Evolutionary conservation across 2,329 filamentous ascomycete species (phyloP).

Genomic region (Cladophialophora immunda): DNA sequence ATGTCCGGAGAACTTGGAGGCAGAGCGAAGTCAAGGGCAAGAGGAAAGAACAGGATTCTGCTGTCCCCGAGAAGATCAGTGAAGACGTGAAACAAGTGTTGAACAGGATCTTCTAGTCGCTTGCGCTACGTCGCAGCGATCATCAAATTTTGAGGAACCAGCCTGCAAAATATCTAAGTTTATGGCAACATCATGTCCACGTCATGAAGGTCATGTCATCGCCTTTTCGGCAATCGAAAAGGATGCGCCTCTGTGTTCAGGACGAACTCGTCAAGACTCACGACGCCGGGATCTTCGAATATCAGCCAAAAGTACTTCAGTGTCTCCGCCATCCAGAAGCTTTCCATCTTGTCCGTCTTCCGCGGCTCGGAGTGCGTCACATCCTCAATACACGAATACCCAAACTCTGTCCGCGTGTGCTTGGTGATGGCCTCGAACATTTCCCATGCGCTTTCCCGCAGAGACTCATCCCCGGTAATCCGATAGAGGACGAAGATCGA

Average conservation of each 20-base stretch:
- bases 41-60: slow-evolving; percentile 39
- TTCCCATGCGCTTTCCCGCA: slow-evolving; percentile 57
- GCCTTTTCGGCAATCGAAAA: slow-evolving; percentile 27
- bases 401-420: slow-evolving; percentile 52
- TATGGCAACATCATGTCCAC: background rate
- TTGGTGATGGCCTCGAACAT: slow-evolving; percentile 59
- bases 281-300: slow-evolving; percentile 39
- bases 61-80: slow-evolving; percentile 43
- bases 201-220: background rate
- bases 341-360: slow-evolving; percentile 41
- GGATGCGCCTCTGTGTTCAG: slow-evolving; percentile 42
- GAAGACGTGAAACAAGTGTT: slow-evolving; percentile 55
- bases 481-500: slow-evolving; percentile 68
- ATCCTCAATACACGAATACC: slow-evolving; percentile 47
- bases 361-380: slow-evolving; percentile 29
- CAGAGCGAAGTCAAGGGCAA: slow-evolving; percentile 51
- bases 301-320: slow-evolving; percentile 44
- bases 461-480: slow-evolving; percentile 63
- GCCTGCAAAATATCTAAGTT: background rate
- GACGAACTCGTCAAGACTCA: slow-evolving; percentile 42
- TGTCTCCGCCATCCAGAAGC: slow-evolving; percentile 44
- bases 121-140: background rate
- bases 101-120: slow-evolving; percentile 55
- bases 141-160: background rate
- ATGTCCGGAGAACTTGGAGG: slow-evolving; percentile 48